Evolutionary conservation across 140 eudicot species (phyloP).

Genomic region (Flaveria floridana): DNA sequence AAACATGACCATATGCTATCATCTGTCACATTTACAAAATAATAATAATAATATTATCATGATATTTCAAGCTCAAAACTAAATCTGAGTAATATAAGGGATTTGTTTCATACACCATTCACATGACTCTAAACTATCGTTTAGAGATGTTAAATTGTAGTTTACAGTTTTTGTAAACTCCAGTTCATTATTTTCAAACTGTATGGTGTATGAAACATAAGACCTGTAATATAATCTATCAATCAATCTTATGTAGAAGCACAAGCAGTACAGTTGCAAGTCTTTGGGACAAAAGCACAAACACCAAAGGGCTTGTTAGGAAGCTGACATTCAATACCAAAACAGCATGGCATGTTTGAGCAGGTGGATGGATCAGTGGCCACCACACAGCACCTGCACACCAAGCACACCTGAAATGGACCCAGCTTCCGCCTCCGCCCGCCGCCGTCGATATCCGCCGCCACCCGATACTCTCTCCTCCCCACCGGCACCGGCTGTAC

Average conservation of each 20-base stretch:
- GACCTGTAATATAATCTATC: neutral
- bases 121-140: too few relatives aligned
- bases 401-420: constrained; percentile 49
- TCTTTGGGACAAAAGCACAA: constrained; percentile 53
- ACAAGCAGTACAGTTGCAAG: constrained; percentile 50
- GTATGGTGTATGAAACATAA: too few relatives aligned
- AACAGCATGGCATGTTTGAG: constrained; percentile 48
- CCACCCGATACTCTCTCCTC: constrained; percentile 5
- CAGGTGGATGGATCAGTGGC: constrained; percentile 42
- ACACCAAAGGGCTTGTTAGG: constrained; percentile 56
- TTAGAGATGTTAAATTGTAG: too few relatives aligned
- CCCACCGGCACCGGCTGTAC: neutral
- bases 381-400: constrained; percentile 42
- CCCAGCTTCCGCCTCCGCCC: constrained; percentile 35
- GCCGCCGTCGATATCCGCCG: neutral
- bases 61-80: neutral
- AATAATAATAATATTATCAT: neutral
- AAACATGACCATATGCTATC: constrained; percentile 35
- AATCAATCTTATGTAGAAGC: constrained; percentile 18
- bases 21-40: constrained; percentile 33
- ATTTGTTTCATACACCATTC: too few relatives aligned
- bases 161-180: too few relatives aligned
- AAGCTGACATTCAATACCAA: constrained; percentile 57
- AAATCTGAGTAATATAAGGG: constrained; percentile 20
- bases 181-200: too few relatives aligned